Base-by-base conservation (phyloP, 1,284 basidiomycete genomes). In the Ceratobasidium papillatum region DNA sequence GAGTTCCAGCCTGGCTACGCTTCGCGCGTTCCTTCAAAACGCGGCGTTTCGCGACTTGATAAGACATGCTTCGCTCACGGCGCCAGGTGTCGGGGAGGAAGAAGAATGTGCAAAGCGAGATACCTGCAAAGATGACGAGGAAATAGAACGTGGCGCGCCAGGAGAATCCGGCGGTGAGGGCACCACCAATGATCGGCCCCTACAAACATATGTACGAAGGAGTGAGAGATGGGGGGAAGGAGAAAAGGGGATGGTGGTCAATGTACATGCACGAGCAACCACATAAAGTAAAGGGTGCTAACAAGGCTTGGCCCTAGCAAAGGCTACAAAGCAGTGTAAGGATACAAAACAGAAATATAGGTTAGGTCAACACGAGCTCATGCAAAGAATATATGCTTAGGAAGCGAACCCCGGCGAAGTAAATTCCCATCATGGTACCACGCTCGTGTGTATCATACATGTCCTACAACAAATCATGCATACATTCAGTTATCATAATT, bases 101-200 rank as follows among this genome's bases (percentile, higher is more conserved):
- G 45, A 90, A 75, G 82, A 94, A 94, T 22, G 86, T 83, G 59
- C 88, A 62, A 64, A 88, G 84, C 76, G 87, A 88, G 51, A 86
- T 65, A 4, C 87, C 88, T 8, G 88, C 88, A 68, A 91, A 86
- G 56, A 89, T 89, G 1, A 87, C 84, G 27, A 95, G 86, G 80
- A 95, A 94, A 86, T 92, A 96, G 81, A 96, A 94, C 0, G 89
- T 88, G 4, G 89, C 88, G 34, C 92, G 87, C 94, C 94, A 96
- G 74, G 85, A 85, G 80, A 91, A 91, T 0, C 84, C 86, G 76
- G 90, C 85, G 0, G 91, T 90, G 3, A 95, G 84, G 0, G 84
- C 87, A 1, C 94, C 94, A 2, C 86, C 86, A 34, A 89, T 80
- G 49, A 95, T 86, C 1, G 93, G 92, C 0, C 92, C 94, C 3